phyloP scores from a whole-genome alignment of 495 filamentous ascomycete genomes.

The Haplographium delicatum region DNA sequence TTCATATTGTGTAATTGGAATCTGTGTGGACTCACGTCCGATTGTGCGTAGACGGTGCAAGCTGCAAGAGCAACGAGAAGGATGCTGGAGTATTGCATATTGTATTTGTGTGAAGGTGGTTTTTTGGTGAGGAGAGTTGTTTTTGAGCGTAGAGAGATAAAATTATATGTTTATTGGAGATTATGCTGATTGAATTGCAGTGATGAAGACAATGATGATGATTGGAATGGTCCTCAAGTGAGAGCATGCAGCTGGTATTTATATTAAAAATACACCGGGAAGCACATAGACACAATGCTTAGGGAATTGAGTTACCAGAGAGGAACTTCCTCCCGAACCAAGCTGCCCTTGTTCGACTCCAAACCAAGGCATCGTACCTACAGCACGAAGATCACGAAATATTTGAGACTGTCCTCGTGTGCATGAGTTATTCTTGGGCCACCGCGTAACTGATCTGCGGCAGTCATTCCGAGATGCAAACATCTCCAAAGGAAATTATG shows the following conservation, averaged over 20 bases:
- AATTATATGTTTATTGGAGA: no score
- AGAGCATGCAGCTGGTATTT: no score
- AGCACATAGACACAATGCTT: no score
- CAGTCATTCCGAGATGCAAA: neutral
- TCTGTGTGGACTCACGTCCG: neutral
- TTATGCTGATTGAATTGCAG: slow-evolving; percentile 3
- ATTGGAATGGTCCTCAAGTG: slow-evolving; percentile 9
- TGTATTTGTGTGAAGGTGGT: slow-evolving; percentile 1
- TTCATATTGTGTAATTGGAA: neutral
- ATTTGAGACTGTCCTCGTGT: slow-evolving; percentile 7
- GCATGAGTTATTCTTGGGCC: slow-evolving; percentile 6
- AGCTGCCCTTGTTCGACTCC: slow-evolving; percentile 1
- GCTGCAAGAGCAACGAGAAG: slow-evolving; percentile 17
- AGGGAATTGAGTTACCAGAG: no score
- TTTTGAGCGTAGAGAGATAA: neutral
- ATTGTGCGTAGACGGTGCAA: slow-evolving; percentile 14
- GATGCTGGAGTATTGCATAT: slow-evolving; percentile 22
- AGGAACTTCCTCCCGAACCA: neutral
- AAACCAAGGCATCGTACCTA: no score
- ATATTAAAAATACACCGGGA: no score
- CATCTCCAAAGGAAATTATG: slow-evolving; percentile 4
- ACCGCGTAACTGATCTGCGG: slow-evolving; percentile 16
- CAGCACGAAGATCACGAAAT: neutral
- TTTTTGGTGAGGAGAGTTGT: neutral
- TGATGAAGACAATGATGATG: slow-evolving; percentile 15